Conservation (phyloP, 164 flowering plant genomes). For the Annona cherimola region DNA sequence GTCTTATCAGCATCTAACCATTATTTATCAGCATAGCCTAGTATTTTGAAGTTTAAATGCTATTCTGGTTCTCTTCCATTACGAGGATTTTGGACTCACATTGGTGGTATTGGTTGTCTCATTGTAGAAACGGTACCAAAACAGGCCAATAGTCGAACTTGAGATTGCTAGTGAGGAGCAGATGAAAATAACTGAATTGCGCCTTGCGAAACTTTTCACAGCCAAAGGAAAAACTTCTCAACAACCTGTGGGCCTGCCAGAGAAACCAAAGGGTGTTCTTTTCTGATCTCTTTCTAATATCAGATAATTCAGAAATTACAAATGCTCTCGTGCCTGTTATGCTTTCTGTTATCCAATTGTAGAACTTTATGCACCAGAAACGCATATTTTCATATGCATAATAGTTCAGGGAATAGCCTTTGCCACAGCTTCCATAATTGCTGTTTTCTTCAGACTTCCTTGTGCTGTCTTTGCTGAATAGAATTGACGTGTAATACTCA, state of each 20-base stretch:
- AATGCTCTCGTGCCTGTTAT: not conserved
- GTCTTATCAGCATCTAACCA: no score
- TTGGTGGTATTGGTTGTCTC: not conserved
- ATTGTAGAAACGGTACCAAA: conserved; percentile 61
- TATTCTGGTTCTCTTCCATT: not conserved
- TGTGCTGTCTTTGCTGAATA: not conserved
- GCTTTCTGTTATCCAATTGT: not conserved
- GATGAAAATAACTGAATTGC: conserved; percentile 86
- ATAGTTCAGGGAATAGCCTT: not conserved
- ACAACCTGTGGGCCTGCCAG: conserved; percentile 16
- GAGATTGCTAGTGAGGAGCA: conserved; percentile 90
- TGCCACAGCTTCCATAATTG: not conserved
- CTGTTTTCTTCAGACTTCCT: not conserved
- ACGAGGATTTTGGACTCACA: not conserved
- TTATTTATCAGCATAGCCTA: no score
- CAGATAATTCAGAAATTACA: not conserved
- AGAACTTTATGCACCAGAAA: not conserved
- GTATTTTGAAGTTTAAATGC: not conserved
- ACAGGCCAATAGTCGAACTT: conserved; percentile 85
- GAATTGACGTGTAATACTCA: not conserved
- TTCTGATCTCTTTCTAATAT: not conserved
- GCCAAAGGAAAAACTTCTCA: conserved; percentile 26
- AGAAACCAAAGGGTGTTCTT: conserved; percentile 49
- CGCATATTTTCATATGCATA: not conserved
- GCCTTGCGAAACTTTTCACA: conserved; percentile 70